These are phyloP conservation scores for Boletellus sp. DNA, from an alignment of 768 basidiomycete genomes.

Conservation along the genomic window DNA sequence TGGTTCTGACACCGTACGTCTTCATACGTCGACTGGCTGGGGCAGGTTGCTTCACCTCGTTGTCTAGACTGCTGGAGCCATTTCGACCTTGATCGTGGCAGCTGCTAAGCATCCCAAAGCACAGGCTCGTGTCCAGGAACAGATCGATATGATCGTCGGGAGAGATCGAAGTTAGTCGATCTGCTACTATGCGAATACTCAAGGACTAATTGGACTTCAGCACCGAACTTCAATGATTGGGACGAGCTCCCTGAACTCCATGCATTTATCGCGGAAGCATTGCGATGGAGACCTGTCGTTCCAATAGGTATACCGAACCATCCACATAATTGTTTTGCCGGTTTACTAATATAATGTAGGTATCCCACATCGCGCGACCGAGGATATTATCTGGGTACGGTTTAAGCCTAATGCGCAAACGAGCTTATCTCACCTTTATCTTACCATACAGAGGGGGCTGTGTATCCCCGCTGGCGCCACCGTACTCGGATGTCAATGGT, in stretches of 20 bases:
- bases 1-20: constrained; percentile 49
- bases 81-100: constrained; percentile 47
- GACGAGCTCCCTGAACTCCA: constrained; percentile 29
- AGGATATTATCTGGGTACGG: constrained; percentile 10
- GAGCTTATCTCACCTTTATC: background rate
- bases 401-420: background rate
- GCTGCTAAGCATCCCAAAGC: constrained; percentile 48
- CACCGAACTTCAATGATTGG: constrained; percentile 33
- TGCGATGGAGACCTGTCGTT: constrained; percentile 34
- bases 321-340: background rate
- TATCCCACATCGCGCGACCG: constrained; percentile 4
- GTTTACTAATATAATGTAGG: background rate
- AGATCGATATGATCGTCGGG: constrained; percentile 49
- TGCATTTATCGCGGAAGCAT: constrained; percentile 34
- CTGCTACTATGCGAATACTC: background rate
- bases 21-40: too few species aligned
- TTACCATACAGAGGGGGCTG: constrained; percentile 1
- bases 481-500: constrained; percentile 14
- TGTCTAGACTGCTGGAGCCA: constrained; percentile 43
- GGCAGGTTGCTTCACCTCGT: background rate
- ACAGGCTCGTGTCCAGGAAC: constrained; percentile 44
- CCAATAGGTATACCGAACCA: constrained; percentile 22
- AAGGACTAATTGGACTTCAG: constrained; percentile 13
- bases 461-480: constrained; percentile 13
- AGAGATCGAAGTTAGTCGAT: constrained; percentile 20